These are phyloP conservation scores for Aspergillus sojae DNA, from an alignment of 2,329 filamentous ascomycete genomes.

Conservation along the genomic window DNA sequence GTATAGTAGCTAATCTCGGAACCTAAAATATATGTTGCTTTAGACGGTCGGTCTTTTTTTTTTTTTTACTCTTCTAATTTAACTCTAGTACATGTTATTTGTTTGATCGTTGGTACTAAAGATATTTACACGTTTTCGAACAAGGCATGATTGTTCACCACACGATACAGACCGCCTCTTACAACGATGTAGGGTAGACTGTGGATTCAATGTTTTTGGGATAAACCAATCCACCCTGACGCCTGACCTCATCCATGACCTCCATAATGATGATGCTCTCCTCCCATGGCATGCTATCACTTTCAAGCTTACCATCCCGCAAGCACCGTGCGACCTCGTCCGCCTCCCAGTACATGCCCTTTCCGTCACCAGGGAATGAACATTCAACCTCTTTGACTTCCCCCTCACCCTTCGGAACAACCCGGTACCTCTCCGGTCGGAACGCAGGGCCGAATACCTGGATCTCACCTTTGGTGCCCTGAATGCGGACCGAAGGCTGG, in stretches of 20 bases:
- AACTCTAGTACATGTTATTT: not conserved
- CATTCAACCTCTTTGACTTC: slow-evolving; percentile 46
- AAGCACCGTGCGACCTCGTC: slow-evolving; percentile 77
- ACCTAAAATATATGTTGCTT: slow-evolving; percentile 10
- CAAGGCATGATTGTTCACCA: not conserved
- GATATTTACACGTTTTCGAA: not conserved
- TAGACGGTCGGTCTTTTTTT: slow-evolving; percentile 7
- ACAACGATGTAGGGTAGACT: slow-evolving; percentile 54
- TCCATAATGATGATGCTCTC: slow-evolving; percentile 89
- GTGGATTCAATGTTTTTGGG: slow-evolving; percentile 67
- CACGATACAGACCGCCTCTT: slow-evolving; percentile 6
- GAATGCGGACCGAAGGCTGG: slow-evolving; percentile 73
- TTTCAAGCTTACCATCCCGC: slow-evolving; percentile 76
- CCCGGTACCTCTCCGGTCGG: slow-evolving; percentile 65
- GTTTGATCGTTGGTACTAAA: not conserved
- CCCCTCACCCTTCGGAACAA: slow-evolving; percentile 58
- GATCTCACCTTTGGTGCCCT: slow-evolving; percentile 79
- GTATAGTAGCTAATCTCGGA: slow-evolving; percentile 33
- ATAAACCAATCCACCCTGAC: slow-evolving; percentile 64
- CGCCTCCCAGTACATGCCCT: slow-evolving; percentile 89
- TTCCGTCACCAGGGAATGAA: slow-evolving; percentile 61
- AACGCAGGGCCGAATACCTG: slow-evolving; percentile 74
- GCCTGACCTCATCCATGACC: slow-evolving; percentile 70
- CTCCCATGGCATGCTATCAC: slow-evolving; percentile 67
- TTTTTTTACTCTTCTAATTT: not conserved